Base-by-base conservation (phyloP, 129 eudicot species). In the Chrysanthemum makinoi region DNA sequence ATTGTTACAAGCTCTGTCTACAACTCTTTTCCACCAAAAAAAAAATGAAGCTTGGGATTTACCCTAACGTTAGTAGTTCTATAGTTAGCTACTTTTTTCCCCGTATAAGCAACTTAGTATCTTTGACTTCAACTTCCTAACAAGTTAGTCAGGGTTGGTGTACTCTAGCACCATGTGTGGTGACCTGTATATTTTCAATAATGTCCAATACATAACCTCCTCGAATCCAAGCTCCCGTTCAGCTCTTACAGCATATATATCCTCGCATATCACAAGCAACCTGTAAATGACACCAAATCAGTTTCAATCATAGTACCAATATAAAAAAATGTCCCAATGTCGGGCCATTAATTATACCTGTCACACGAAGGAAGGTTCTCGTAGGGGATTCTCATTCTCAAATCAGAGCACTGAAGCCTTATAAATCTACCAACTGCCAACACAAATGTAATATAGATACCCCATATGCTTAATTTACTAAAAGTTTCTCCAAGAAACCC, bases 391-490 rank as follows among this genome's bases (percentile, higher is more conserved):
- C 88, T 83, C 85, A 83, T 83, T 73, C 85, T 80, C 54, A 83
- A 78, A 77, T 83, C 88, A 4, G 88, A 83, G 56, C 88, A 80
- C 49, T 83, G 84, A 61, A 83, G 88, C 79, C 88, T 77, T 53
- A 83, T 83, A 80, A 83, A 83, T 66, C 88, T 77, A 30, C 88
- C 88, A 52, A 83, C 88, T 18, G 88, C 88, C 13, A 83, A 20
- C 20, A 20, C 85, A 54, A 83, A 83, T 55, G 88, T 80, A 35
- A 83, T 83, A 30, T 83, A 83, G 2, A 83, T 82, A 69, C 88
- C 84, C 88, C 88, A 83, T 69, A 83, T 83, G 62, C 88, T 83
- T 20, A 83, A 83, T 35, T 83, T 83, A 79, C 84, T 83, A 60
- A 83, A 62, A 0, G 88, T 83, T 69, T 80, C 88, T 64, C 88